Conservation (phyloP, 2,329 filamentous ascomycete species). For the Penicillium psychrosexuale region DNA sequence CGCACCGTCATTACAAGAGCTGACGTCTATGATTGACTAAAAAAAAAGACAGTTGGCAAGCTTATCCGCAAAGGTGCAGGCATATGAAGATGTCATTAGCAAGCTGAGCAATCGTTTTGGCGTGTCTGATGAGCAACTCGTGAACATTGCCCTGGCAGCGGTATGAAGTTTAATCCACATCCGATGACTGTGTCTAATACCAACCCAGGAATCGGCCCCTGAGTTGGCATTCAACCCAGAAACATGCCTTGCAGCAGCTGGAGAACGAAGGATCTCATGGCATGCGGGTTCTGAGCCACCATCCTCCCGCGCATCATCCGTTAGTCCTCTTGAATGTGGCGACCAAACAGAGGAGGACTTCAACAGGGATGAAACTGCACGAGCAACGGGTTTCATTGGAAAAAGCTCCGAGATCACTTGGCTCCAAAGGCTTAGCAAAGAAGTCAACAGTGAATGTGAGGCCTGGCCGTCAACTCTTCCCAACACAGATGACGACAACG, state of each 20-base stretch:
- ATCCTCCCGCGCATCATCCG: conserved; percentile 23
- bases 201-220: conserved; percentile 23
- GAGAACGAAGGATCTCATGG: conserved; percentile 20
- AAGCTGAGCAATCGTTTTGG: conserved; percentile 37
- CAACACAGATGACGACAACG: conserved; percentile 19
- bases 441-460: conserved; percentile 30
- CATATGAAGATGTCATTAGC: conserved; percentile 41
- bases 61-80: conserved; percentile 41
- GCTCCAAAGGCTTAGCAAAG: conserved; percentile 40
- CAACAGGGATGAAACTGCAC: conserved; percentile 37
- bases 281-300: conserved; percentile 22
- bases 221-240: conserved; percentile 25
- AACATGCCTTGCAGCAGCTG: conserved; percentile 5
- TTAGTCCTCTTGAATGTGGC: conserved; percentile 38
- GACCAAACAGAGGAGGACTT: conserved; percentile 46
- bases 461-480: conserved; percentile 15
- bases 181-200: conserved; percentile 14
- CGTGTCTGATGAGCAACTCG: conserved; percentile 36
- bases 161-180: conserved; percentile 21
- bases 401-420: conserved; percentile 47
- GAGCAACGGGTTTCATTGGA: conserved; percentile 44
- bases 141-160: conserved; percentile 32
- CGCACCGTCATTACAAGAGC: neutral
- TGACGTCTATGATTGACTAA: neutral
- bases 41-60: conserved; percentile 39